Evolutionary conservation across 1,139 yeast species (phyloP).

Genomic region (Debaryomyces subglobosus): DNA sequence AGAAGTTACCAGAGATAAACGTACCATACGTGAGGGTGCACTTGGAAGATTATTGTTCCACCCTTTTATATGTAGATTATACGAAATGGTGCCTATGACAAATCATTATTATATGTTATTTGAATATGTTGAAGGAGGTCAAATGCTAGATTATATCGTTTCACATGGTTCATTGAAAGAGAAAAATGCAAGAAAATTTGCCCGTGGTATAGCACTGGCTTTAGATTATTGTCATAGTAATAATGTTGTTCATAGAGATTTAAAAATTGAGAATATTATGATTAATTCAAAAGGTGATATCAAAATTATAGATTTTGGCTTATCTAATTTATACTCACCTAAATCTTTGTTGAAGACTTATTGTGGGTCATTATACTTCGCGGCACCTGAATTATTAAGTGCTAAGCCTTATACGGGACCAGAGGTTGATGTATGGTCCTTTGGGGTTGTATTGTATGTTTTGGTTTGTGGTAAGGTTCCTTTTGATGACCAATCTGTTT

Average conservation of each 20-base stretch:
- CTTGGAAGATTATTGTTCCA: conserved; percentile 88
- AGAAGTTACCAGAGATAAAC: conserved; percentile 86
- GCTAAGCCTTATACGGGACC: conserved; percentile 96
- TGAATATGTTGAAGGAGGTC: conserved; percentile 97
- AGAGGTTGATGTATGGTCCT: conserved; percentile 98
- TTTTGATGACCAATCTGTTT: conserved; percentile 93
- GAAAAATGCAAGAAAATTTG: conserved; percentile 91
- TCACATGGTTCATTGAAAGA: conserved; percentile 96
- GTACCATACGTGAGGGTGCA: conserved; percentile 95
- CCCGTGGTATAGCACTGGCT: conserved; percentile 95
- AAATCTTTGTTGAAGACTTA: conserved; percentile 81
- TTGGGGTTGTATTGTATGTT: conserved; percentile 94
- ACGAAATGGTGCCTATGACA: conserved; percentile 95
- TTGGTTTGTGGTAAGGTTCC: conserved; percentile 98
- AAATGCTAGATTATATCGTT: conserved; percentile 94
- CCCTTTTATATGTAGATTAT: conserved; percentile 88
- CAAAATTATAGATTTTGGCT: conserved; percentile 94
- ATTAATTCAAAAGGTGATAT: conserved; percentile 93
- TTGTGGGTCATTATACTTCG: conserved; percentile 97
- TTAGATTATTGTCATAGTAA: conserved; percentile 91
- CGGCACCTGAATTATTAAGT: conserved; percentile 93
- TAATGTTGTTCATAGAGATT: conserved; percentile 94
- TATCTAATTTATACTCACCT: conserved; percentile 82
- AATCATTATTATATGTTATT: conserved; percentile 96
- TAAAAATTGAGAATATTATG: conserved; percentile 95